These are phyloP conservation scores for Apium graveolens DNA, from an alignment of 129 eudicot genomes.

Conservation along the genomic window DNA sequence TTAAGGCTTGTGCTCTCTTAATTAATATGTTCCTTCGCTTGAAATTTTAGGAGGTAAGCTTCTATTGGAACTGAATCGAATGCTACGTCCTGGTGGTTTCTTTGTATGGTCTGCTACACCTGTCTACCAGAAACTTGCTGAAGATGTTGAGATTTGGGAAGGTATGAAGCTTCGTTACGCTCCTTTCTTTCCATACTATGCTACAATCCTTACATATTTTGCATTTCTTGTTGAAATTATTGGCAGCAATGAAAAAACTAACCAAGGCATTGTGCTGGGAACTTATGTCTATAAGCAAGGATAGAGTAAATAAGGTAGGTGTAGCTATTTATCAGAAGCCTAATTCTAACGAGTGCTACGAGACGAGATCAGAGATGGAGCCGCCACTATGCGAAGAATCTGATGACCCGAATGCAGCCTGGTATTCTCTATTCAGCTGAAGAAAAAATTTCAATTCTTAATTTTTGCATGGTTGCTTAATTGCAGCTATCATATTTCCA, in stretches of 20 bases:
- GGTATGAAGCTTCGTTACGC: conserved; percentile 19
- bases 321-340: conserved; percentile 35
- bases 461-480: neutral
- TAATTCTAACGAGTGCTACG: conserved; percentile 35
- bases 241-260: conserved; percentile 44
- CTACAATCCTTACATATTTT: neutral
- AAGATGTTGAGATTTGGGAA: conserved; percentile 50
- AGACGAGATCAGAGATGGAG: conserved; percentile 20
- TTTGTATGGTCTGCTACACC: conserved; percentile 71
- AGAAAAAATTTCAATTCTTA: neutral
- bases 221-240: neutral
- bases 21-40: neutral
- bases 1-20: neutral
- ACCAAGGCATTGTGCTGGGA: conserved; percentile 61
- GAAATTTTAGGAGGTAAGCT: conserved; percentile 49
- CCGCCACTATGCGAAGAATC: conserved; percentile 34
- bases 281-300: conserved; percentile 26
- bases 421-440: conserved; percentile 20
- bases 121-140: conserved; percentile 36
- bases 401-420: conserved; percentile 33
- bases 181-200: neutral
- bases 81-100: conserved; percentile 54
- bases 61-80: conserved; percentile 48
- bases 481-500: neutral
- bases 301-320: conserved; percentile 33